phyloP scores from a whole-genome alignment of 495 filamentous ascomycete species.

The Neurospora terricola region DNA sequence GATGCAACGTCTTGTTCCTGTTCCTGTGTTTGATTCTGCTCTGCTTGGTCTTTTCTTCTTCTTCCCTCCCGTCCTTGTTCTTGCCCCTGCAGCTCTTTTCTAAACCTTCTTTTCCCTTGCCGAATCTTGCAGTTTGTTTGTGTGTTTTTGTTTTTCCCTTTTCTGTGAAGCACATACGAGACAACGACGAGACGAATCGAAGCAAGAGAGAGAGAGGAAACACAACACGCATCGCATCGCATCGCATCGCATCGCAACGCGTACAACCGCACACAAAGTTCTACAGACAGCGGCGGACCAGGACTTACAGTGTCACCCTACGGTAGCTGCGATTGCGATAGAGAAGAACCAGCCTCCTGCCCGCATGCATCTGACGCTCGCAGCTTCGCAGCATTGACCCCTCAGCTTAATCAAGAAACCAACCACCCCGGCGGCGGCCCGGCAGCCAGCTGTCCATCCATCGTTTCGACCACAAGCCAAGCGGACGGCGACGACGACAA shows the following conservation, averaged over 20 bases:
- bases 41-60: conserved; percentile 1
- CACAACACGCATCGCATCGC: background rate
- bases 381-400: background rate
- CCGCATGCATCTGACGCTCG: background rate
- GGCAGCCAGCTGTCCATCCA: background rate
- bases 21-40: background rate
- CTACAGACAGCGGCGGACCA: background rate
- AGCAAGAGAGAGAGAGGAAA: background rate
- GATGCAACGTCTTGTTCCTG: background rate
- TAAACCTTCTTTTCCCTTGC: background rate
- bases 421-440: background rate
- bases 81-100: background rate
- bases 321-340: background rate
- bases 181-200: background rate
- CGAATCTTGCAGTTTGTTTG: background rate
- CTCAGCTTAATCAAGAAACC: background rate
- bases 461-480: background rate
- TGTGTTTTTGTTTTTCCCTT: background rate
- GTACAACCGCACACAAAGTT: background rate
- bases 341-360: background rate
- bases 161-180: background rate
- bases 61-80: background rate
- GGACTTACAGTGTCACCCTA: background rate
- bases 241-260: background rate
- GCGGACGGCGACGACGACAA: background rate